Evolutionary conservation across 2,329 filamentous ascomycete genomes (phyloP).

Genomic region (Ophiostoma populinum): DNA sequence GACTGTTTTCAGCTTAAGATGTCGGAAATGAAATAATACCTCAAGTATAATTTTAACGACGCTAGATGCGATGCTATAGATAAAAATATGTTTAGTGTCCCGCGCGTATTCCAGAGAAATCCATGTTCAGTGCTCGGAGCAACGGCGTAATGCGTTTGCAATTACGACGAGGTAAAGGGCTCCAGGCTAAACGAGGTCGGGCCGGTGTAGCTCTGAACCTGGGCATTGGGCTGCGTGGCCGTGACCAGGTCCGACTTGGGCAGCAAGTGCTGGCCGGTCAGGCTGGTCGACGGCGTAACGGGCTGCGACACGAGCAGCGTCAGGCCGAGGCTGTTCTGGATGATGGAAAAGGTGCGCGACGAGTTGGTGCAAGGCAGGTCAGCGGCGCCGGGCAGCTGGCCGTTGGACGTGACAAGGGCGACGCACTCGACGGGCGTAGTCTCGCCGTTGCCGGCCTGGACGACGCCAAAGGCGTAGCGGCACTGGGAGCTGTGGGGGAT

Average conservation of each 20-base stretch:
- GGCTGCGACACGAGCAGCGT: neutral
- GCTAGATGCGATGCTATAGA: no score
- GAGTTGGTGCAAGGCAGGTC: neutral
- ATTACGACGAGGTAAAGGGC: no score
- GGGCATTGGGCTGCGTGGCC: neutral
- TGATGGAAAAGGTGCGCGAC: neutral
- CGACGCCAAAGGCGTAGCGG: neutral
- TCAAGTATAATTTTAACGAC: no score
- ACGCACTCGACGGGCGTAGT: neutral
- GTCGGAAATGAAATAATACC: no score
- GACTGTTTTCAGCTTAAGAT: no score
- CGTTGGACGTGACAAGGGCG: neutral
- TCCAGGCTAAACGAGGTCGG: neutral
- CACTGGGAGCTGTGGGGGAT: conserved; percentile 1
- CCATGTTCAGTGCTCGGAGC: no score
- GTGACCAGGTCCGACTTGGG: neutral
- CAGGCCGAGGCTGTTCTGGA: neutral
- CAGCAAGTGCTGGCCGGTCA: neutral
- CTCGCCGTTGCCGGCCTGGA: neutral
- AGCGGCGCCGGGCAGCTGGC: neutral
- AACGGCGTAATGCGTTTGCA: no score
- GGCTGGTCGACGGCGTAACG: neutral
- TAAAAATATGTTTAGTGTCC: no score
- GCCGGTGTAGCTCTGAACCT: neutral
- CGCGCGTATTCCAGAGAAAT: no score